These are phyloP conservation scores for Auricularia cornea DNA, from an alignment of 768 basidiomycete species.

Conservation along the genomic window DNA sequence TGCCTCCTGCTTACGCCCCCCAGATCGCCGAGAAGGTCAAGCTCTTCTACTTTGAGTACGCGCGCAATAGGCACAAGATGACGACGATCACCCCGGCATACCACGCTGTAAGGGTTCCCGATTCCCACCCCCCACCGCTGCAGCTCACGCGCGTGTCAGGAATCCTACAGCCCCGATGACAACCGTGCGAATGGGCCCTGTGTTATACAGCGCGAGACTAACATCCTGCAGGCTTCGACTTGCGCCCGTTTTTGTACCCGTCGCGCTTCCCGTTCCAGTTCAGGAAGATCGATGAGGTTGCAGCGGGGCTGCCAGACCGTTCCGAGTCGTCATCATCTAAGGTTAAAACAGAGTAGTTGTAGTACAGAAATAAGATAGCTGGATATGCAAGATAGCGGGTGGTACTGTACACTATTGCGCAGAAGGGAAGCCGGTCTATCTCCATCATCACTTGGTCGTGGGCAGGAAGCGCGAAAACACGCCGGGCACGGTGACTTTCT, in stretches of 20 bases:
- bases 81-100: conserved; percentile 90
- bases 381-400: conserved; percentile 1
- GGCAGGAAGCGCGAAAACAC: conserved; percentile 67
- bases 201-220: background rate
- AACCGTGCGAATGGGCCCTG: conserved; percentile 55
- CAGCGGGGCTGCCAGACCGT: conserved; percentile 65
- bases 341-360: conserved; percentile 4
- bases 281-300: conserved; percentile 85
- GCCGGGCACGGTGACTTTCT: conserved; percentile 72
- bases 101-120: conserved; percentile 62
- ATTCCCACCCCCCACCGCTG: background rate
- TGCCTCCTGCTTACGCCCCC: background rate
- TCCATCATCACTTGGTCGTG: conserved; percentile 12
- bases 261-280: conserved; percentile 96
- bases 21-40: conserved; percentile 98
- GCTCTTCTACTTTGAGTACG: conserved; percentile 93
- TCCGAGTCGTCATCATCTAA: conserved; percentile 25
- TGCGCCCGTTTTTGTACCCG: conserved; percentile 94
- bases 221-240: conserved; percentile 70
- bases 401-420: background rate
- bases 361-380: background rate
- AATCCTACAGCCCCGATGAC: conserved; percentile 94
- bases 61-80: conserved; percentile 98
- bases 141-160: conserved; percentile 35
- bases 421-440: background rate